These are phyloP conservation scores for Sparassis latifolia DNA, from an alignment of 1,284 basidiomycete species.

Conservation along the genomic window DNA sequence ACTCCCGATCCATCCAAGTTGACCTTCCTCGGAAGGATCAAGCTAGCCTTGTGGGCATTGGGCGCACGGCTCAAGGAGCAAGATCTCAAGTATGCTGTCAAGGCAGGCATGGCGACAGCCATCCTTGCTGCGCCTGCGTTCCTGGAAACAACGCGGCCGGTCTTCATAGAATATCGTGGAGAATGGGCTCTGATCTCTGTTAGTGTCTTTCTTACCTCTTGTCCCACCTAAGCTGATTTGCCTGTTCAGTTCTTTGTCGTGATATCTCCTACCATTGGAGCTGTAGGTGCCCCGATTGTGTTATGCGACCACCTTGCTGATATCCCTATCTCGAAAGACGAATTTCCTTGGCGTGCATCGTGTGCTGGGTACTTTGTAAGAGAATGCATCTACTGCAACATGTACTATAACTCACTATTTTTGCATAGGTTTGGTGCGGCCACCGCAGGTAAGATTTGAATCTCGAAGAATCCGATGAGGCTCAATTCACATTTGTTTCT, in stretches of 20 bases:
- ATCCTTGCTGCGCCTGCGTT: conserved; percentile 84
- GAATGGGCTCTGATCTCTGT: conserved; percentile 95
- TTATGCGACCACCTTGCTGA: conserved; percentile 6
- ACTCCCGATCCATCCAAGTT: conserved; percentile 64
- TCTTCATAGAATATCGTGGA: conserved; percentile 79
- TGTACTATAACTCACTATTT: background rate
- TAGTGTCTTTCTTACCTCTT: conserved; percentile 20
- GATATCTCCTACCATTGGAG: conserved; percentile 84
- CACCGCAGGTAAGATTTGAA: conserved; percentile 55
- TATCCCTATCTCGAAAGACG: conserved; percentile 43
- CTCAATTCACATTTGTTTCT: too few relatives aligned
- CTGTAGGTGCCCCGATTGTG: conserved; percentile 38
- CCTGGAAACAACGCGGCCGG: conserved; percentile 68
- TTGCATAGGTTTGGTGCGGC: conserved; percentile 71
- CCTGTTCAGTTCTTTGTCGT: conserved; percentile 72
- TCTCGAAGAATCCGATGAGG: too few relatives aligned
- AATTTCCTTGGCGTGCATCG: conserved; percentile 77
- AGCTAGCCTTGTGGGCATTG: conserved; percentile 72
- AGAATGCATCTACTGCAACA: background rate
- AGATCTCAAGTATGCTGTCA: conserved; percentile 85
- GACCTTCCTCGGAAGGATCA: conserved; percentile 49
- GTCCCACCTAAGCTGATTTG: conserved; percentile 1
- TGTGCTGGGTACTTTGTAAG: conserved; percentile 77
- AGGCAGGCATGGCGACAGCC: conserved; percentile 78
- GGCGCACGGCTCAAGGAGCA: conserved; percentile 66